A percentile compares a stretch with the other conserved stretches of the same genome.
phyloP scores from a whole-genome alignment of 1,284 basidiomycete genomes.

The Cryptococcus deneoformans region DNA sequence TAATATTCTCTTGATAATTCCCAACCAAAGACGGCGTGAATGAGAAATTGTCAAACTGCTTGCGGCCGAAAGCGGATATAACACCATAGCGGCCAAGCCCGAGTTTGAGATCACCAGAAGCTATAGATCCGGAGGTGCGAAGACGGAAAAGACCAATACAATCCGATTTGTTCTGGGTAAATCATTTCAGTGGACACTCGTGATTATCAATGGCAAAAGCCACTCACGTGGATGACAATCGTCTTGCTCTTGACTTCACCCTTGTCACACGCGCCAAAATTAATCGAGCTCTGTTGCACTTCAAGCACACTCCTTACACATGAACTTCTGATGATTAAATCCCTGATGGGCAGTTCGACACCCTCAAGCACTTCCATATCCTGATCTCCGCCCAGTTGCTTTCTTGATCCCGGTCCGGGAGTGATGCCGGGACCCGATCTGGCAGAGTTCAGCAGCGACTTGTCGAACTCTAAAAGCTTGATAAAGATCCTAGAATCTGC shows the following conservation, averaged over 20 bases:
- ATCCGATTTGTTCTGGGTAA: slow-evolving; percentile 48
- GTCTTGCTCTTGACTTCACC: slow-evolving; percentile 53
- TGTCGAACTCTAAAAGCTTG: slow-evolving; percentile 52
- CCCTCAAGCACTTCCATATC: slow-evolving; percentile 12
- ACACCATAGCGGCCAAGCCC: slow-evolving; percentile 53
- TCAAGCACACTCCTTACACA: slow-evolving; percentile 52
- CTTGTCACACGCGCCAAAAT: slow-evolving; percentile 55
- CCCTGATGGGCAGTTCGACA: slow-evolving; percentile 53
- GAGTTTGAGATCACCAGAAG: slow-evolving; percentile 54
- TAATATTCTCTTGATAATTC: slow-evolving; percentile 52
- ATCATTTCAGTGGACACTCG: background rate
- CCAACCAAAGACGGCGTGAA: slow-evolving; percentile 52
- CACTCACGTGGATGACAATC: slow-evolving; percentile 50
- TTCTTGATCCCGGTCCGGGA: background rate
- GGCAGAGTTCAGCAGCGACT: slow-evolving; percentile 22
- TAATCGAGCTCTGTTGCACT: slow-evolving; percentile 55
- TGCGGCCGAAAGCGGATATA: slow-evolving; percentile 53
- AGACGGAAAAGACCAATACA: slow-evolving; percentile 54
- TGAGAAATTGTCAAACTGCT: slow-evolving; percentile 51
- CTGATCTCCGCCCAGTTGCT: background rate
- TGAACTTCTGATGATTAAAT: slow-evolving; percentile 52
- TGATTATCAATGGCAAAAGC: background rate
- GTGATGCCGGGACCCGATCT: slow-evolving; percentile 1
- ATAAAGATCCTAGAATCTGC: slow-evolving; percentile 54
- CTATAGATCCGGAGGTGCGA: slow-evolving; percentile 54